Evolutionary conservation across 2,329 filamentous ascomycete genomes (phyloP).

Genomic region (Aurifilum marmelostoma): DNA sequence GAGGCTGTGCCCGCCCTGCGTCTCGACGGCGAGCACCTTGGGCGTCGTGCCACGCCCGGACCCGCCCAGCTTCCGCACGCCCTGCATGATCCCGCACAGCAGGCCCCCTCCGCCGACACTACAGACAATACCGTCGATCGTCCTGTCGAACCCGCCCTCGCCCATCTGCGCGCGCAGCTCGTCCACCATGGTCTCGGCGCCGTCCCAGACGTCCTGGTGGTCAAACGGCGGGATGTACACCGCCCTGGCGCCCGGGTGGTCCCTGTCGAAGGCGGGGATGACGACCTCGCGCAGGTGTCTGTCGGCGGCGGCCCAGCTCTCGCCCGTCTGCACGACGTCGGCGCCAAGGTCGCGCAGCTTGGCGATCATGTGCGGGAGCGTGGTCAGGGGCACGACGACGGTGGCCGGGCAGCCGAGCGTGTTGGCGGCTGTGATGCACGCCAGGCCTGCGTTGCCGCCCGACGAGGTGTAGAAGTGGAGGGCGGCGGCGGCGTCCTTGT

Average conservation of each 20-base stretch:
- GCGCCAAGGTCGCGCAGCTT: constrained; percentile 69
- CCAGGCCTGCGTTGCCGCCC: constrained; percentile 80
- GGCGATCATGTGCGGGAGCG: constrained; percentile 67
- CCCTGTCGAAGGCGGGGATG: constrained; percentile 48
- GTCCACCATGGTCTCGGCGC: constrained; percentile 60
- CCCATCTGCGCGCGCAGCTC: constrained; percentile 44
- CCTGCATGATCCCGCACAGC: constrained; percentile 68
- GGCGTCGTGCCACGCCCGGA: constrained; percentile 28
- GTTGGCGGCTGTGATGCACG: constrained; percentile 72
- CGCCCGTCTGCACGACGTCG: constrained; percentile 67
- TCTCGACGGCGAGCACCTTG: constrained; percentile 72
- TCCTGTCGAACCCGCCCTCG: constrained; percentile 27
- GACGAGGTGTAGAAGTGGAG: constrained; percentile 74
- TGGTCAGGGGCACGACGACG: constrained; percentile 70
- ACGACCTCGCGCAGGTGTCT: constrained; percentile 56
- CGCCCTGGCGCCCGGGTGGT: constrained; percentile 40
- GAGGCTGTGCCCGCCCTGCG: constrained; percentile 70
- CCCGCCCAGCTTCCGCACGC: constrained; percentile 51
- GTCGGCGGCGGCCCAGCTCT: constrained; percentile 71
- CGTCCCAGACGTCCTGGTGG: constrained; percentile 67
- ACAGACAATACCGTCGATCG: constrained; percentile 67
- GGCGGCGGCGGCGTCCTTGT: constrained; percentile 5
- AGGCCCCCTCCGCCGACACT: constrained; percentile 74
- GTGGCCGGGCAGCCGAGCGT: constrained; percentile 66
- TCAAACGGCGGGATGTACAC: constrained; percentile 72